phyloP scores from a whole-genome alignment of 108 stramenopile genomes.

The Hondaea fermentalgiana region DNA sequence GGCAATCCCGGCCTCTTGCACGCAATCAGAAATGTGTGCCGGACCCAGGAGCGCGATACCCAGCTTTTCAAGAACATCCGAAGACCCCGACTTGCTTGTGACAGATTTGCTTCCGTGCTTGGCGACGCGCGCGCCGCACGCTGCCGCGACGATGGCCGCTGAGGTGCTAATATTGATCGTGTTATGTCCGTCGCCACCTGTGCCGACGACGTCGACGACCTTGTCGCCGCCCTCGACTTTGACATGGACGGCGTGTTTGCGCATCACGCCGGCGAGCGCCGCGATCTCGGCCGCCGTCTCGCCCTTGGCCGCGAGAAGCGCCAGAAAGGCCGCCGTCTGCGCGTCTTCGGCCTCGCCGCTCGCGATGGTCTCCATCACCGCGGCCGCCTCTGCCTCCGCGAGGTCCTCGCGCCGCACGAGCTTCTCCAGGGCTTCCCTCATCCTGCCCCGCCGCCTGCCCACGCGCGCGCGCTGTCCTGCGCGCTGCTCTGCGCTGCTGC shows the following conservation, averaged over 20 bases:
- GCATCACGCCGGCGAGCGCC: conserved; percentile 92
- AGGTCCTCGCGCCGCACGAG: conserved; percentile 6
- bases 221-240: conserved; percentile 35
- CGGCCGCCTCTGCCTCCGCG: background rate
- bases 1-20: conserved; percentile 71
- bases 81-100: conserved; percentile 74
- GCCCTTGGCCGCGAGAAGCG: conserved; percentile 72
- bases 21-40: conserved; percentile 73
- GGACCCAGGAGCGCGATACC: conserved; percentile 83
- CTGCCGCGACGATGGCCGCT: conserved; percentile 84
- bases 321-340: conserved; percentile 59
- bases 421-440: background rate
- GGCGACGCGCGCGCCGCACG: conserved; percentile 81
- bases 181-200: conserved; percentile 97
- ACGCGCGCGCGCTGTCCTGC: too few species aligned
- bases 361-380: background rate
- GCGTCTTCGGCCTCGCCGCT: conserved; percentile 14
- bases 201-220: conserved; percentile 94
- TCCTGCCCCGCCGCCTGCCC: background rate
- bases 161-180: conserved; percentile 96
- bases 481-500: too few species aligned
- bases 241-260: conserved; percentile 61
- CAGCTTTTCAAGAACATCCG: conserved; percentile 87
- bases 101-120: conserved; percentile 94
- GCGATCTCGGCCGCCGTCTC: conserved; percentile 87